Evolutionary conservation across 225 moss, liverwort and hornwort species (phyloP), one percentile per base, ranked within the genome.

Genomic region (Polytrichum commune): DNA sequence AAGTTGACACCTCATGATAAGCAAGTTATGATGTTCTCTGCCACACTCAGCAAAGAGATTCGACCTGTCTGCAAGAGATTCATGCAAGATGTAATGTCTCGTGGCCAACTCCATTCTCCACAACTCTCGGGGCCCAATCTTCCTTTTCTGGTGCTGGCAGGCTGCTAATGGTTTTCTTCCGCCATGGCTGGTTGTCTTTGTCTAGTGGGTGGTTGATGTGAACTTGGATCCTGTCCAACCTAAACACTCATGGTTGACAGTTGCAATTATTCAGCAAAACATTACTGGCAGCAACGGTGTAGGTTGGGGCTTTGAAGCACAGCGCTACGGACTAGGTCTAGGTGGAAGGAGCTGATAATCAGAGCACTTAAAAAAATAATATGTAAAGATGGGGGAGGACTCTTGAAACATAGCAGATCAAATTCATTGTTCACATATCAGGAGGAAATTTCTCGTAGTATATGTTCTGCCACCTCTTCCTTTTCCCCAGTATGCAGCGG

Each of bases 21-120:
- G 55, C 89, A 89, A 89, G 89, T 89, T 19, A 89, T 89, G 89
- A 89, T 89, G 89, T 89, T 89, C 66, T 89, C 85, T 33, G 89
- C 89, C 26, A 89, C 89, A 5, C 78, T 89, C 30, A 89, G 89
- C 80, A 89, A 85, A 67, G 89, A 89, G 66, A 89, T 89, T 57
- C 85, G 89, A 18, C 89, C 89, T 2, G 89, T 89, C 74, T 89
- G 89, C 81, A 89, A 89, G 58, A 81, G 89, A 69, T 89, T 89
- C 76, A 89, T 89, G 89, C 89, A 89, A 83, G 89, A 89, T 73
- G 88, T 88, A 88, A 88, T 82, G 66, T 75, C 74, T 32, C 63
- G 22, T 63, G 67, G 75, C 86, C 82, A 78, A 65, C 73, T 73
- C 69, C 73, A 76, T 64, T 70, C 75, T 75, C 68, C 72, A 78